Evolutionary conservation across 805 yeast species (phyloP).

Genomic region (Candida silvicultrix): DNA sequence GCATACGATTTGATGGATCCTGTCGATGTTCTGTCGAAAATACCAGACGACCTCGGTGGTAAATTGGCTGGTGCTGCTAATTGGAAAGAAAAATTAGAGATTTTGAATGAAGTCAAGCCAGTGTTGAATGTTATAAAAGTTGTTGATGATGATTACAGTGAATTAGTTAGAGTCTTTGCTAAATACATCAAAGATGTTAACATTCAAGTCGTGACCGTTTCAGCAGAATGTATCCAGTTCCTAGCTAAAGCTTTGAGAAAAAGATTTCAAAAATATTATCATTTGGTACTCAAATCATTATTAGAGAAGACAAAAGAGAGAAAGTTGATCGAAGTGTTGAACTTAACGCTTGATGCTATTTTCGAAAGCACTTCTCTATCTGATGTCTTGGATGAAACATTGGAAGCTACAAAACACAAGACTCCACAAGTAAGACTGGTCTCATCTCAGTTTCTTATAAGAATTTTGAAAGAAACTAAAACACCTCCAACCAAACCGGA

Average conservation of each 20-base stretch:
- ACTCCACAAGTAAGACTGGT: constrained; percentile 80
- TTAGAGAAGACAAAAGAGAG: constrained; percentile 86
- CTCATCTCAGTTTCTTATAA: constrained; percentile 54
- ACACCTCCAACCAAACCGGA: constrained; percentile 45
- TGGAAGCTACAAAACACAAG: constrained; percentile 62
- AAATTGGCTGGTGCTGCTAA: constrained; percentile 49
- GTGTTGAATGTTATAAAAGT: constrained; percentile 48
- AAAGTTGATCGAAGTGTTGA: constrained; percentile 71
- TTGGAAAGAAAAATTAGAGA: constrained; percentile 94
- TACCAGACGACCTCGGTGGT: constrained; percentile 57
- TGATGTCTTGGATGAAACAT: constrained; percentile 53
- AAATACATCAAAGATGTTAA: constrained; percentile 84
- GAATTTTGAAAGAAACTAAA: constrained; percentile 50
- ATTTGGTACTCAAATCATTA: constrained; percentile 49
- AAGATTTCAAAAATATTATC: constrained; percentile 48
- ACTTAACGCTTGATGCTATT: constrained; percentile 57
- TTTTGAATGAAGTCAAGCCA: constrained; percentile 53
- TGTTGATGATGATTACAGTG: constrained; percentile 58
- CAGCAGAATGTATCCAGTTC: constrained; percentile 58
- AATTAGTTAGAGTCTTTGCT: constrained; percentile 55
- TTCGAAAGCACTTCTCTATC: constrained; percentile 43
- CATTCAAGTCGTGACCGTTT: constrained; percentile 74
- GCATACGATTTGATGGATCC: constrained; percentile 70
- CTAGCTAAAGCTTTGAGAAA: constrained; percentile 62
- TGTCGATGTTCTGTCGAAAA: constrained; percentile 53